Evolutionary conservation across 495 filamentous ascomycete species (phyloP).

Genomic region (Podospora tetraspora): DNA sequence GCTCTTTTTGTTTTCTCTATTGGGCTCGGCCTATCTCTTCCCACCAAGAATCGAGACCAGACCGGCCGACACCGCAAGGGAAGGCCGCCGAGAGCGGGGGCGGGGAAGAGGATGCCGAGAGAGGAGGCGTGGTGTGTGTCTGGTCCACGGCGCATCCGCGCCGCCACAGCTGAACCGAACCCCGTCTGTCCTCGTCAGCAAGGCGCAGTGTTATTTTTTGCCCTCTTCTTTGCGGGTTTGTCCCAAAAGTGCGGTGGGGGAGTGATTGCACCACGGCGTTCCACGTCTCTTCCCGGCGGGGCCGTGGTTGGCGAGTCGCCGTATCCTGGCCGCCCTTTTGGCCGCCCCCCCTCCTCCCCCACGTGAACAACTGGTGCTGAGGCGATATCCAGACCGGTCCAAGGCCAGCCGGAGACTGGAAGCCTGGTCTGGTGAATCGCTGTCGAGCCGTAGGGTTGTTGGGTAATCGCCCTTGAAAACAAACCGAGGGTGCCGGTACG

Average conservation of each 20-base stretch:
- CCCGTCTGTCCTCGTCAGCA: not conserved
- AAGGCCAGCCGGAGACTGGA: not conserved
- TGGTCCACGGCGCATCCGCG: conserved; percentile 3
- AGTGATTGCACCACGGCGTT: conserved; percentile 12
- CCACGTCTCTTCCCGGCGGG: conserved; percentile 6
- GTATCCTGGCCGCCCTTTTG: not conserved
- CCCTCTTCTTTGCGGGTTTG: conserved; percentile 2
- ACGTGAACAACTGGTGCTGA: conserved; percentile 4
- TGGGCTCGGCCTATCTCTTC: not conserved
- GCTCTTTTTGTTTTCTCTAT: not conserved
- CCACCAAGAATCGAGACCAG: not conserved
- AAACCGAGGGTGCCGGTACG: not conserved
- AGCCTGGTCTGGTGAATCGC: not conserved
- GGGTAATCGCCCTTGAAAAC: not conserved
- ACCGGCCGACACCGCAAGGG: not conserved
- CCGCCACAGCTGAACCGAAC: conserved; percentile 14
- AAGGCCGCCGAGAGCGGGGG: conserved; percentile 10
- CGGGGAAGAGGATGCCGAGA: conserved; percentile 16
- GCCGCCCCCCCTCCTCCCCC: not conserved
- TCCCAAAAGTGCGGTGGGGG: conserved; percentile 1
- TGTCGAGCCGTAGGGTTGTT: not conserved
- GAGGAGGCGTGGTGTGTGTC: conserved; percentile 6
- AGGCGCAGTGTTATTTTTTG: not conserved
- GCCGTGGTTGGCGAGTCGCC: not conserved
- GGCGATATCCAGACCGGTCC: conserved; percentile 1